Conservation (phyloP, 2,329 filamentous ascomycete species). For the Cadophora gregata region DNA sequence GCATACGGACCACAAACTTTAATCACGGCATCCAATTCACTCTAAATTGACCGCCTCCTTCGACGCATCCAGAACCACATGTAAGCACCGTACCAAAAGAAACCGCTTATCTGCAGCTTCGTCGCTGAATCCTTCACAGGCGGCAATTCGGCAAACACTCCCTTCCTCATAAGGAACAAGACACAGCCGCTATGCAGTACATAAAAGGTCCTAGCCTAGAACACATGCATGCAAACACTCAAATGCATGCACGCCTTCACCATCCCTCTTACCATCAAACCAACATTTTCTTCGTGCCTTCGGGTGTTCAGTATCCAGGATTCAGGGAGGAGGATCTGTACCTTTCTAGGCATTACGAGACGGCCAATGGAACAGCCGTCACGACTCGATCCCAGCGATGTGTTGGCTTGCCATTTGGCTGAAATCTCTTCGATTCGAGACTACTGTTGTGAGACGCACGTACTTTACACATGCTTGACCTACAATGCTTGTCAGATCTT, state of each 20-base stretch:
- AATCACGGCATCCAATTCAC: not conserved
- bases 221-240: not conserved
- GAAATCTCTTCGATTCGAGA: conserved; percentile 7
- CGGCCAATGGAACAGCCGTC: not conserved
- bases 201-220: not conserved
- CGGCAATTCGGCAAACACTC: not conserved
- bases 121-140: not conserved
- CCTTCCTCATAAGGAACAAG: not conserved
- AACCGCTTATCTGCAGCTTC: not conserved
- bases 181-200: not conserved
- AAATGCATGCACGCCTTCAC: not conserved
- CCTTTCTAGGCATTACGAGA: conserved; percentile 4
- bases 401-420: conserved; percentile 9
- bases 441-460: conserved; percentile 13
- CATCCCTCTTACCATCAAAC: not conserved
- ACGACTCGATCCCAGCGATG: too few species aligned
- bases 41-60: not conserved
- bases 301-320: conserved; percentile 3
- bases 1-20: not conserved
- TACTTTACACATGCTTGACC: not conserved
- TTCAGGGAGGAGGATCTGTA: not conserved
- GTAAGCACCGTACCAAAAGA: not conserved
- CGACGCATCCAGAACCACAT: not conserved
- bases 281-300: not conserved
- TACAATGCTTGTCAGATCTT: conserved; percentile 8